Evolutionary conservation across 2,329 filamentous ascomycete genomes (phyloP).

Genomic region (Ophiostoma sp.): DNA sequence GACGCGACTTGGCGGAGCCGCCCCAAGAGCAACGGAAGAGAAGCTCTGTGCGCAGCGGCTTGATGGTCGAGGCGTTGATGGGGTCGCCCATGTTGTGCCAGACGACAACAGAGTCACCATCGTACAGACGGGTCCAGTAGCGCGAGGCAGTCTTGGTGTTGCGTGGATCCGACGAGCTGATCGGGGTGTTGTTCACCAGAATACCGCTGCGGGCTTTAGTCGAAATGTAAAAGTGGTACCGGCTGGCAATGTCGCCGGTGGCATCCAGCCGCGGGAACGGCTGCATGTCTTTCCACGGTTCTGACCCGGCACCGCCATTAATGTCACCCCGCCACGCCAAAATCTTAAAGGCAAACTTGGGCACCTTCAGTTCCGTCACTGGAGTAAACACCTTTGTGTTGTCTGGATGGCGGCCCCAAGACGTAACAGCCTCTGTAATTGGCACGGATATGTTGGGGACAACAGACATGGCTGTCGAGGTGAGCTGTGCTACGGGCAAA

Average conservation of each 20-base stretch:
- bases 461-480: conserved; percentile 65
- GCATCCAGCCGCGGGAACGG: conserved; percentile 56
- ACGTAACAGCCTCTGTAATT: conserved; percentile 66
- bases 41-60: conserved; percentile 41
- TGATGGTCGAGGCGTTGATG: conserved; percentile 24
- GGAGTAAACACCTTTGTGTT: conserved; percentile 70
- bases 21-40: conserved; percentile 58
- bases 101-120: conserved; percentile 74
- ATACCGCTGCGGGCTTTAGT: conserved; percentile 79
- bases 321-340: conserved; percentile 71
- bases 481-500: conserved; percentile 48
- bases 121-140: conserved; percentile 68
- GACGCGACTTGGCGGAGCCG: conserved; percentile 49
- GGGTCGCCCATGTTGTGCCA: conserved; percentile 53
- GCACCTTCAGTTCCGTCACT: conserved; percentile 67
- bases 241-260: conserved; percentile 47
- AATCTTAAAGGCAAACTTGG: conserved; percentile 78
- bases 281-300: conserved; percentile 54
- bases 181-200: conserved; percentile 68
- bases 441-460: conserved; percentile 62
- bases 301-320: conserved; percentile 63
- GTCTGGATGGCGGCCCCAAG: conserved; percentile 71
- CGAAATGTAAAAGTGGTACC: conserved; percentile 69
- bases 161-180: conserved; percentile 58
- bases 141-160: conserved; percentile 56